Base-by-base conservation (phyloP, 2,329 filamentous ascomycete genomes). In the Ophiostoma sp. region DNA sequence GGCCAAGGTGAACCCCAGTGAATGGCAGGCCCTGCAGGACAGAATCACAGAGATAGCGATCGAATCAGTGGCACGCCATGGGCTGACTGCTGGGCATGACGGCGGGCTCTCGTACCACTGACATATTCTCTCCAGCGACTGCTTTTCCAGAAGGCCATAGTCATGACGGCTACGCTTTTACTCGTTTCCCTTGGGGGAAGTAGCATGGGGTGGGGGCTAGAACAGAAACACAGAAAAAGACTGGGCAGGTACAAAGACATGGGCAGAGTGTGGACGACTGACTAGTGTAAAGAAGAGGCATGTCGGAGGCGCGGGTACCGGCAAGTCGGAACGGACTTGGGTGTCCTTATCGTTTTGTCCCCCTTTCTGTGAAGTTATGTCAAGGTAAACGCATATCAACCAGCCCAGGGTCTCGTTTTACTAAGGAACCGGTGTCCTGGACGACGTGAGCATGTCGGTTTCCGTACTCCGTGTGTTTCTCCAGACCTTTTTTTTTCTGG, bases 391-490 rank as follows among this genome's bases (percentile, higher is more conserved):
- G 25, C 64, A 69, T 22, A 33, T 50, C 42, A 33, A 50, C 22
- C 19, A 4, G 8, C 2, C 42, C 42, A 50, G 63, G 69, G 55
- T 57, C 25, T 36, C 57, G 33, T 48, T 63, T 36, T 22, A 22
- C 52, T 25, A 33, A 25, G 4, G 25, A 48, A 11, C 55, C 25
- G n/a, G 42, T 12, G n/a, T 64, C 48, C 33, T 36, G 22, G 63
- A 59, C 33, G 33, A 59, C 15, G 6, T 69, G 71, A 59, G 63
- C 63, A 72, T 69, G 50, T 59, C 71, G 71, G 71, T 72, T 57
- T 59, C 63, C 71, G 63, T 72, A 61, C 45, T 63, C 63, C 71
- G 63, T 36, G 12, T 48, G 19, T 31, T 39, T 33, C 25, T 28
- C 42, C 64, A 64, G 63, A 17, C 12, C 50, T 15, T 55, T 52